phyloP scores from a whole-genome alignment of 1,139 yeast species.

The Pichia sp. region DNA sequence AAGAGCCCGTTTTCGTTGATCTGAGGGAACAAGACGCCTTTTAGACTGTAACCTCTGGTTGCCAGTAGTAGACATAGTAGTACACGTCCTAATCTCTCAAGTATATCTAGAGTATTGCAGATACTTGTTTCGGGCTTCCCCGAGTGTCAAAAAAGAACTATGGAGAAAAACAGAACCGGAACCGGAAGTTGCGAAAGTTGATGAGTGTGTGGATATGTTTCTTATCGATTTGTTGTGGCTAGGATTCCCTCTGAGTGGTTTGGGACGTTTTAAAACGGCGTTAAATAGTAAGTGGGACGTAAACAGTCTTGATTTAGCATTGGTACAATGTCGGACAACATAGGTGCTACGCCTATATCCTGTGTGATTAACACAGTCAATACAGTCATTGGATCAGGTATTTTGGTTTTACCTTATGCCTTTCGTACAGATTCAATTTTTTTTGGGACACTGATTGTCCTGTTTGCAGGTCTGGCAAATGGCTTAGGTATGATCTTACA shows the following conservation, averaged over 20 bases:
- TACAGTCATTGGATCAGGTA: slow-evolving; percentile 85
- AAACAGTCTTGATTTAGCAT: neutral
- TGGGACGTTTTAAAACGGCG: no score
- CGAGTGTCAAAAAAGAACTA: no score
- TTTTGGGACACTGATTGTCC: slow-evolving; percentile 57
- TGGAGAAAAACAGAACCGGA: neutral
- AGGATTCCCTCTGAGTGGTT: no score
- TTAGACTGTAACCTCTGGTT: slow-evolving; percentile 19
- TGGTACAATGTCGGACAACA: neutral
- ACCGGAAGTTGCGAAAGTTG: no score
- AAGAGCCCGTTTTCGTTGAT: slow-evolving; percentile 34
- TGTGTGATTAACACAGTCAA: slow-evolving; percentile 50
- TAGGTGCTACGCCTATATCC: slow-evolving; percentile 26
- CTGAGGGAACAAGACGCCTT: slow-evolving; percentile 32
- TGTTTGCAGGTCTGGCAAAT: slow-evolving; percentile 72
- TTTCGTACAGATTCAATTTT: slow-evolving; percentile 78
- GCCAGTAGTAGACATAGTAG: neutral
- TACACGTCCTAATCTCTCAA: no score
- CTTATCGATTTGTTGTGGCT: no score
- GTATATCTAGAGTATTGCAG: no score
- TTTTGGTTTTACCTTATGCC: slow-evolving; percentile 88
- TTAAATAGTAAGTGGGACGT: no score
- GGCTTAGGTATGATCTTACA: slow-evolving; percentile 77
- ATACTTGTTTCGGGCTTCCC: no score
- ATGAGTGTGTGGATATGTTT: no score